These are phyloP conservation scores for Rosa hybrid DNA, from an alignment of 331 rosid species.

Conservation along the genomic window DNA sequence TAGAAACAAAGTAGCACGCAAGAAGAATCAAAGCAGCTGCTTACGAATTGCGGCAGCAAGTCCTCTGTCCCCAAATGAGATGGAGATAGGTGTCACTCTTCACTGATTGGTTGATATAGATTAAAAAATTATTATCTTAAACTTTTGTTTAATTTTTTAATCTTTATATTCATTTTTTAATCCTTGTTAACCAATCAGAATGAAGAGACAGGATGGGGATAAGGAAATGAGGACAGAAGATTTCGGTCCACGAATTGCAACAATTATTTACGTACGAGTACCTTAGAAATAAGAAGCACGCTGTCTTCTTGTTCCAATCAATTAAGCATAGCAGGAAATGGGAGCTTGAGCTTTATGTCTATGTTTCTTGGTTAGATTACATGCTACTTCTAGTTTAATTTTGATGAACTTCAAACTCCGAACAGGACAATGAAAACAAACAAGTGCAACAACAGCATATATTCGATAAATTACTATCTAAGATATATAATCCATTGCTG, in stretches of 20 bases:
- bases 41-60: background rate
- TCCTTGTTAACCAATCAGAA: no score
- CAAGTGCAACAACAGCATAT: background rate
- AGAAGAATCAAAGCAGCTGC: background rate
- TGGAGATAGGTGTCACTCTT: no score
- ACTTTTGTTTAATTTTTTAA: no score
- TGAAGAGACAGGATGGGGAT: no score
- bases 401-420: background rate
- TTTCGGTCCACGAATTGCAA: background rate
- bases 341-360: background rate
- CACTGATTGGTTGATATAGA: no score
- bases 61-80: no score
- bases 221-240: no score
- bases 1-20: background rate
- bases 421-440: background rate
- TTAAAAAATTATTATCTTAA: no score
- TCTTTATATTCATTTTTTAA: no score
- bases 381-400: background rate
- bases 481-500: no score
- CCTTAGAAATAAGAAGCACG: background rate
- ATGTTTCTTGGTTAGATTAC: background rate
- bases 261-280: background rate
- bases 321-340: background rate
- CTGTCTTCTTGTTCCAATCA: background rate
- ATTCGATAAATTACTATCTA: no score